A percentile compares a stretch with the other conserved stretches of the same genome.
Conservation (phyloP, 2,329 filamentous ascomycete species). For the Zymoseptoria passerinii region DNA sequence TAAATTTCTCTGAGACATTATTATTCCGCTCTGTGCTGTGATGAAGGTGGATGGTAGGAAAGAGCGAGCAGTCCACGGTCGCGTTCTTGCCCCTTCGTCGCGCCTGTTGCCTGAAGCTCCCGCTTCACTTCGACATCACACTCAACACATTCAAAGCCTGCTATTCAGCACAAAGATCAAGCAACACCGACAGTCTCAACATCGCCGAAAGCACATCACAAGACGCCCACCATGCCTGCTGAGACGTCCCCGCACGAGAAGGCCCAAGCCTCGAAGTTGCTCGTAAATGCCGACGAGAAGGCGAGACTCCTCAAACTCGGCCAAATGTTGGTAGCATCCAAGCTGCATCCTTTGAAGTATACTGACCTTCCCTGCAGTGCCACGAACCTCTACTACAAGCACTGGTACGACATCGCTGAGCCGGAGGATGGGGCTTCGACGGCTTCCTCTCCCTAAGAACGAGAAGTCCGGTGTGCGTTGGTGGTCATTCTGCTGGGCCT, state of each 20-base stretch:
- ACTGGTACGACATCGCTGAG: background rate
- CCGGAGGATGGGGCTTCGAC: too few relatives aligned
- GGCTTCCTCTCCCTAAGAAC: too few relatives aligned
- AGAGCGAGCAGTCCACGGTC: too few relatives aligned
- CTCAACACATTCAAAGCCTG: background rate
- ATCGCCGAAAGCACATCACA: too few relatives aligned
- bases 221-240: background rate
- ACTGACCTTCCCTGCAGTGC: background rate
- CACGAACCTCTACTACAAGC: background rate
- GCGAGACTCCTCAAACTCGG: background rate
- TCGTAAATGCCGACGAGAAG: background rate
- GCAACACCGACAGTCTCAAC: too few relatives aligned
- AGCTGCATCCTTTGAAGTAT: background rate
- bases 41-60: too few relatives aligned
- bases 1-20: background rate
- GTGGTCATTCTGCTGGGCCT: too few relatives aligned
- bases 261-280: too few relatives aligned
- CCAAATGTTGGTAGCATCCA: background rate
- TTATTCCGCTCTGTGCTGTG: background rate
- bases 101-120: background rate
- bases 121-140: background rate
- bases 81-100: background rate
- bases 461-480: too few relatives aligned
- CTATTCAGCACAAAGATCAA: background rate
- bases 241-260: background rate